Evolutionary conservation across 805 yeast species (phyloP).

Genomic region (Candida montana): DNA sequence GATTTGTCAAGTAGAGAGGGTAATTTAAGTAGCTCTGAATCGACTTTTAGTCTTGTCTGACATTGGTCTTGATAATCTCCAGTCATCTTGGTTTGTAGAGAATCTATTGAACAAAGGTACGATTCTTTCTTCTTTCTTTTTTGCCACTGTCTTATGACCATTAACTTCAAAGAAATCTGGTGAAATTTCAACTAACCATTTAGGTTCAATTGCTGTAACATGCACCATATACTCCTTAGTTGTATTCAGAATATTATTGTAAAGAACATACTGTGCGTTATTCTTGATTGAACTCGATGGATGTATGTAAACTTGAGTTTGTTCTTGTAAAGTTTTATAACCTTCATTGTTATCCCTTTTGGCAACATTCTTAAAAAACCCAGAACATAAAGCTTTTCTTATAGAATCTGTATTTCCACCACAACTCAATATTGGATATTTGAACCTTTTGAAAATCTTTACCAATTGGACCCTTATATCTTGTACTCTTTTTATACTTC

Average conservation of each 20-base stretch:
- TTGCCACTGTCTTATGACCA: slow-evolving; percentile 12
- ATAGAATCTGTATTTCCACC: slow-evolving; percentile 51
- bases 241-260: slow-evolving; percentile 77
- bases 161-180: slow-evolving; percentile 11
- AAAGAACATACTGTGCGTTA: slow-evolving; percentile 72
- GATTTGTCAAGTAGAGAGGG: too few species aligned
- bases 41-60: slow-evolving; percentile 5
- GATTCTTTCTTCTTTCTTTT: slow-evolving; percentile 12
- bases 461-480: slow-evolving; percentile 75
- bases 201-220: slow-evolving; percentile 73
- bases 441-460: slow-evolving; percentile 46
- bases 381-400: slow-evolving; percentile 59
- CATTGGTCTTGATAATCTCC: slow-evolving; percentile 10
- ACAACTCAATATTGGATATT: slow-evolving; percentile 43
- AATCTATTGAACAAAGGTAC: slow-evolving; percentile 12
- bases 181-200: slow-evolving; percentile 47
- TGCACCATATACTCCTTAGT: slow-evolving; percentile 90
- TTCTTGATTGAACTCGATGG: slow-evolving; percentile 76
- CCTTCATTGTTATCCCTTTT: slow-evolving; percentile 70
- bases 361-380: slow-evolving; percentile 63
- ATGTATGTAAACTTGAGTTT: slow-evolving; percentile 73
- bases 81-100: slow-evolving; percentile 9
- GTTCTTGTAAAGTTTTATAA: slow-evolving; percentile 63
- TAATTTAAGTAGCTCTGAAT: slow-evolving; percentile 4
- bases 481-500: slow-evolving; percentile 68